phyloP scores from a whole-genome alignment of 208 protist genomes.

The Crithidia fasciculata region DNA sequence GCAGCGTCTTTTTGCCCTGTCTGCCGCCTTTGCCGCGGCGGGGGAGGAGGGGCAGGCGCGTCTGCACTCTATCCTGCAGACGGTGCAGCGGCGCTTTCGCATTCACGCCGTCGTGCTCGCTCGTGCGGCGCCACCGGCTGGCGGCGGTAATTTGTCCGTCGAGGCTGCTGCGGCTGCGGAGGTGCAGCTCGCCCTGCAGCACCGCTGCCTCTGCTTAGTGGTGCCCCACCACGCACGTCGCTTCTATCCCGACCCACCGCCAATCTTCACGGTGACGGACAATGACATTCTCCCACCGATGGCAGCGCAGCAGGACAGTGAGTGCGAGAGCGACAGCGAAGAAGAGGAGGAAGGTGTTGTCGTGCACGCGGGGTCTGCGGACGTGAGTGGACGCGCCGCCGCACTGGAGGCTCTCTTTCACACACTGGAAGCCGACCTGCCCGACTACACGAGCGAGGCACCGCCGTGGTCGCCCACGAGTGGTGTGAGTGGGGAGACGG shows the following conservation, averaged over 20 bases:
- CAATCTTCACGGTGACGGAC: constrained; percentile 13
- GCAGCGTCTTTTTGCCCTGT: constrained; percentile 47
- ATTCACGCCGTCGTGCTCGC: constrained; percentile 40
- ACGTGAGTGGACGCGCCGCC: not conserved
- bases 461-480: constrained; percentile 1
- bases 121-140: not conserved
- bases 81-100: constrained; percentile 31
- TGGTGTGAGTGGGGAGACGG: not conserved
- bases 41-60: constrained; percentile 15
- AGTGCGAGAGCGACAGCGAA: not conserved
- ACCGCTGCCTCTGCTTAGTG: constrained; percentile 42
- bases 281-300: constrained; percentile 3
- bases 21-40: constrained; percentile 31
- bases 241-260: not conserved
- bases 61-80: constrained; percentile 8
- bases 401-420: constrained; percentile 23
- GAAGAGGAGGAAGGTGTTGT: not conserved
- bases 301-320: not conserved
- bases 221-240: constrained; percentile 9
- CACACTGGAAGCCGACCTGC: constrained; percentile 19
- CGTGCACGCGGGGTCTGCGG: not conserved
- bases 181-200: constrained; percentile 34
- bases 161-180: constrained; percentile 19
- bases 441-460: not conserved
- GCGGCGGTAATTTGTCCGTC: no score